phyloP scores from a whole-genome alignment of 2,329 filamentous ascomycete species.

The Aspergillus thermomutatus region DNA sequence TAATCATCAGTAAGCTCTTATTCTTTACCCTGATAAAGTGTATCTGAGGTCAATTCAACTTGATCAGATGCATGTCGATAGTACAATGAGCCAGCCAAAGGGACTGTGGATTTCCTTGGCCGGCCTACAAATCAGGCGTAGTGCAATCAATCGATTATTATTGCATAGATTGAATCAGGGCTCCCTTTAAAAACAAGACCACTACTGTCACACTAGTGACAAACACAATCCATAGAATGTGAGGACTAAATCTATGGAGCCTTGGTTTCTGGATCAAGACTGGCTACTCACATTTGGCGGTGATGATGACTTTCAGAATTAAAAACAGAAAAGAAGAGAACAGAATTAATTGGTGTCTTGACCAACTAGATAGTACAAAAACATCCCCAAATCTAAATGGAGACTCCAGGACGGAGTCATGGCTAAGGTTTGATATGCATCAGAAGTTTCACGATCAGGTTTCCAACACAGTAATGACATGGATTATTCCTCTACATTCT shows the following conservation, averaged over 20 bases:
- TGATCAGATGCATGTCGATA: not conserved
- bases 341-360: not conserved
- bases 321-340: not conserved
- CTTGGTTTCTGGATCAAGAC: not conserved
- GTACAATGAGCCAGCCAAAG: not conserved
- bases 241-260: not conserved
- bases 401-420: not conserved
- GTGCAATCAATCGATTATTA: not conserved
- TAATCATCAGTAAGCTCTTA: not conserved
- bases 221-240: slow-evolving; percentile 20
- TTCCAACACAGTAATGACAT: not conserved
- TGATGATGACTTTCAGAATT: not conserved
- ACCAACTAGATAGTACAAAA: not conserved
- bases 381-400: not conserved
- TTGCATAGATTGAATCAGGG: slow-evolving; percentile 2
- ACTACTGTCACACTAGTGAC: slow-evolving; percentile 26
- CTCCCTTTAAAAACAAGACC: slow-evolving; percentile 12
- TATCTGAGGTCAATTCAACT: not conserved
- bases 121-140: not conserved
- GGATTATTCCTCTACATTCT: not conserved
- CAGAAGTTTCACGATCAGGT: not conserved
- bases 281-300: not conserved
- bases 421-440: not conserved
- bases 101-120: not conserved
- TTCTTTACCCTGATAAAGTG: not conserved